Evolutionary conservation across 2,329 filamentous ascomycete genomes (phyloP).

Genomic region (Davidsoniella neocaledoniae): DNA sequence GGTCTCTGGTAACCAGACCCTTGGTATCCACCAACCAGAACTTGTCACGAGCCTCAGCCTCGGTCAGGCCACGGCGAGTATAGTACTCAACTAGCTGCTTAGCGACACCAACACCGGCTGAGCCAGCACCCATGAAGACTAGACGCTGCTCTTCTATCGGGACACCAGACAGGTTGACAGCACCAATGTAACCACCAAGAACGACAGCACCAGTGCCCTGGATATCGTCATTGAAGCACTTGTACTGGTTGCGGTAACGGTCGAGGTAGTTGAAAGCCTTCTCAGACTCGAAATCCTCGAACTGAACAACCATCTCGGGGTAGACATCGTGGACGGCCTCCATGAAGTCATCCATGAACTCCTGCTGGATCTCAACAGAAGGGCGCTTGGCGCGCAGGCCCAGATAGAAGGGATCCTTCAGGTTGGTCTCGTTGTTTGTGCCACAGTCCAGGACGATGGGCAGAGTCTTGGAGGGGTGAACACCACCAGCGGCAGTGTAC

Average conservation of each 20-base stretch:
- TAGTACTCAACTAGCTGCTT: constrained; percentile 98
- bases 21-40: constrained; percentile 98
- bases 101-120: constrained; percentile 88
- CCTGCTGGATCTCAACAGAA: constrained; percentile 59
- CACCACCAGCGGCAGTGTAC: constrained; percentile 90
- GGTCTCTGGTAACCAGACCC: constrained; percentile 83
- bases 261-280: constrained; percentile 85
- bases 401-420: constrained; percentile 65
- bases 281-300: constrained; percentile 91
- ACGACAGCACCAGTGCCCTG: constrained; percentile 95
- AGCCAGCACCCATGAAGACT: constrained; percentile 91
- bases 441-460: constrained; percentile 52
- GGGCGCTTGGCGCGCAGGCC: constrained; percentile 75
- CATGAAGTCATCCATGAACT: constrained; percentile 98
- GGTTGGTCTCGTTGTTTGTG: constrained; percentile 48
- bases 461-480: constrained; percentile 71
- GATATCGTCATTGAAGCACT: constrained; percentile 97
- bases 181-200: constrained; percentile 58
- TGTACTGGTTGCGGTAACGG: constrained; percentile 74
- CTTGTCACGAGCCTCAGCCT: constrained; percentile 72
- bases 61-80: constrained; percentile 74
- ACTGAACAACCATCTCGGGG: constrained; percentile 62
- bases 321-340: constrained; percentile 61
- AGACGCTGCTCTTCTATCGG: constrained; percentile 80
- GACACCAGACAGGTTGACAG: constrained; percentile 70